These are phyloP conservation scores for Phytophthora macrochlamydospora DNA, from an alignment of 352 stramenopile species.

Conservation along the genomic window DNA sequence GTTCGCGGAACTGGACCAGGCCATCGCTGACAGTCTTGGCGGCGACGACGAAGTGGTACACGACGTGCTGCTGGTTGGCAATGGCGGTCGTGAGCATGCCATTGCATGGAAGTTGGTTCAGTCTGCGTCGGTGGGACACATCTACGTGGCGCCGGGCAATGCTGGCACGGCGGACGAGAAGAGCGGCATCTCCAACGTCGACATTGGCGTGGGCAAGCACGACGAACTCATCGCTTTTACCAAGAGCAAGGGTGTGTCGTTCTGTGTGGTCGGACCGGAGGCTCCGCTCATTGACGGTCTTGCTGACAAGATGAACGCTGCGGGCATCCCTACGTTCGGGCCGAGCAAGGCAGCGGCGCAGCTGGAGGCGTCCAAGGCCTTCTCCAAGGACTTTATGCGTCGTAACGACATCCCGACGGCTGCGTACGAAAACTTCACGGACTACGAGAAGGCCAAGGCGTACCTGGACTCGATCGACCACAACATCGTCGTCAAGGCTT, in stretches of 20 bases:
- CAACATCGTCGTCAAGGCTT: slow-evolving; percentile 99
- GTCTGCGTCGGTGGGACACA: slow-evolving; percentile 67
- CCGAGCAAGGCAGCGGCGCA: slow-evolving; percentile 94
- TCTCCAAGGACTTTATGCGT: slow-evolving; percentile 99
- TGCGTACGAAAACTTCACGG: slow-evolving; percentile 96
- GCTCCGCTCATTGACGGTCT: slow-evolving; percentile 96
- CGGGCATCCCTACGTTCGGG: slow-evolving; percentile 96
- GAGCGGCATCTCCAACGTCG: slow-evolving; percentile 79
- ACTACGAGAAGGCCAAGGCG: slow-evolving; percentile 86
- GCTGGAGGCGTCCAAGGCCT: slow-evolving; percentile 98
- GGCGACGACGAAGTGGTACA: slow-evolving; percentile 68
- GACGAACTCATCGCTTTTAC: slow-evolving; percentile 81
- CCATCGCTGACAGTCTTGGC: slow-evolving; percentile 60
- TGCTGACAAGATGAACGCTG: slow-evolving; percentile 93
- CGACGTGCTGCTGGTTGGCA: slow-evolving; percentile 92
- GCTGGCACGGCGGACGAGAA: slow-evolving; percentile 72
- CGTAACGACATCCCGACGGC: slow-evolving; percentile 97
- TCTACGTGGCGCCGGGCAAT: slow-evolving; percentile 93
- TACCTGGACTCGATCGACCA: slow-evolving; percentile 95
- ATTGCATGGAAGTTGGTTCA: slow-evolving; percentile 94
- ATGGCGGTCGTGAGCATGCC: slow-evolving; percentile 94
- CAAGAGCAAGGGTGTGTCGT: slow-evolving; percentile 89
- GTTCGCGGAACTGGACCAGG: slow-evolving; percentile 76
- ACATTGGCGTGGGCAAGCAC: slow-evolving; percentile 62
- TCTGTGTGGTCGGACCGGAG: slow-evolving; percentile 98